Percentiles rank a stretch among this genome's conserved stretches.
Conservation (phyloP, 768 basidiomycete species). For the Suillus decipiens region DNA sequence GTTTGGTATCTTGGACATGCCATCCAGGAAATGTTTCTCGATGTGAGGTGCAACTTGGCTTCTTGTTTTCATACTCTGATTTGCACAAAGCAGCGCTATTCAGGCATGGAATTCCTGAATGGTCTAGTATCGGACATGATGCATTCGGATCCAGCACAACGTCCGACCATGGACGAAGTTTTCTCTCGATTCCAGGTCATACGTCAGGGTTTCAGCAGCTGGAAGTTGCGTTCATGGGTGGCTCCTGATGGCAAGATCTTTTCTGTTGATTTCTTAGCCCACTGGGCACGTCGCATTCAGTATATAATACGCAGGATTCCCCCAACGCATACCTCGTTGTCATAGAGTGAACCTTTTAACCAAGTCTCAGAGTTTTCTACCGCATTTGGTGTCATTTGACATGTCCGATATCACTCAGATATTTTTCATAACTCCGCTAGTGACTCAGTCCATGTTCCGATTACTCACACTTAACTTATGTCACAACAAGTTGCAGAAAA, state of each 20-base stretch:
- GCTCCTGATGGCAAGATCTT: constrained; percentile 13
- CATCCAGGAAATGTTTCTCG: constrained; percentile 31
- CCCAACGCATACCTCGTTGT: background rate
- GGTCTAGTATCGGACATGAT: constrained; percentile 36
- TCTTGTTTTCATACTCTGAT: background rate
- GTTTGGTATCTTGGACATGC: constrained; percentile 46
- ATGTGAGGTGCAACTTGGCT: constrained; percentile 22
- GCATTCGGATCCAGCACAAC: constrained; percentile 31
- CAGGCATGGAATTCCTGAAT: constrained; percentile 25
- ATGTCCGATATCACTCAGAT: no score
- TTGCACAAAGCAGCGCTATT: background rate
- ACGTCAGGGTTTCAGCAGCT: constrained; percentile 9
- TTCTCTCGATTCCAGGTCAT: constrained; percentile 23
- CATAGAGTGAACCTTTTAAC: background rate
- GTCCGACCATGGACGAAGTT: constrained; percentile 32
- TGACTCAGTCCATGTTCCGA: no score
- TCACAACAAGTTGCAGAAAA: no score
- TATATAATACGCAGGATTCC: constrained; percentile 21
- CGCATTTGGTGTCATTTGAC: no score
- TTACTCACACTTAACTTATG: no score
- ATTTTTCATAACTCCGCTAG: no score
- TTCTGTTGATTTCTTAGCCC: constrained; percentile 14
- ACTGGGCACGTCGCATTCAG: constrained; percentile 19
- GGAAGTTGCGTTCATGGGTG: constrained; percentile 32
- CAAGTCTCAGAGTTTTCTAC: background rate